phyloP scores from a whole-genome alignment of 495 filamentous ascomycete genomes.

The Tuber melanosporum region DNA sequence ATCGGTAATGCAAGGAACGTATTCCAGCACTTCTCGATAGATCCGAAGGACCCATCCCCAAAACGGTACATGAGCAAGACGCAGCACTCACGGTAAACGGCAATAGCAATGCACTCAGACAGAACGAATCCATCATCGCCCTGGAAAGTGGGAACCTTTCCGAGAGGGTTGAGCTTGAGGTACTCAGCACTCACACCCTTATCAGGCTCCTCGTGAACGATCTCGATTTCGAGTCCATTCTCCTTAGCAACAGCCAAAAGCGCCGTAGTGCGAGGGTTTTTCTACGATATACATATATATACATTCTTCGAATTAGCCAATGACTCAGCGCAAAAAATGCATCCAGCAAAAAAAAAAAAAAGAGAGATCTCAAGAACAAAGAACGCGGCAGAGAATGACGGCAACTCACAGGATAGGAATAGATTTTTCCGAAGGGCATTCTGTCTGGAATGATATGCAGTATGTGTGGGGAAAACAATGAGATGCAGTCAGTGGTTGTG shows the following conservation, averaged over 20 bases:
- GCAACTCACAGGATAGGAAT: conserved; percentile 67
- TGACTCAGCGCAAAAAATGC: conserved; percentile 11
- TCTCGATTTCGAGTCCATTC: conserved; percentile 84
- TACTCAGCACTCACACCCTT: conserved; percentile 63
- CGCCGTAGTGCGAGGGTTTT: conserved; percentile 80
- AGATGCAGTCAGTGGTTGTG: conserved; percentile 20
- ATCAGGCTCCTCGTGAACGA: conserved; percentile 60
- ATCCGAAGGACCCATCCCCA: not conserved
- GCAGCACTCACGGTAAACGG: conserved; percentile 81
- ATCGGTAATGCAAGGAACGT: not conserved
- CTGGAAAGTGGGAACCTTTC: conserved; percentile 86
- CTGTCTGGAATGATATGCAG: conserved; percentile 42
- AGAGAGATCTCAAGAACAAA: not conserved
- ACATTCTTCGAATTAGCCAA: conserved; percentile 25
- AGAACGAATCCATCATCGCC: conserved; percentile 87
- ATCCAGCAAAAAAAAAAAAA: conserved; percentile 13
- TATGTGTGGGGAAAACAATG: conserved; percentile 18
- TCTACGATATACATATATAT: conserved; percentile 49
- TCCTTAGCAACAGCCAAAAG: conserved; percentile 90
- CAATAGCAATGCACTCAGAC: conserved; percentile 85
- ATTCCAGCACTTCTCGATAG: not conserved
- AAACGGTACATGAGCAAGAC: not conserved
- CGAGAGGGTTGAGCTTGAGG: conserved; percentile 75
- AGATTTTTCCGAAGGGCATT: conserved; percentile 96
- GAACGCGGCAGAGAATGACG: conserved; percentile 12